Evolutionary conservation across 169 alveolate species (phyloP), one percentile per base, ranked within the genome.

Genomic region (Plasmodium sp.): DNA sequence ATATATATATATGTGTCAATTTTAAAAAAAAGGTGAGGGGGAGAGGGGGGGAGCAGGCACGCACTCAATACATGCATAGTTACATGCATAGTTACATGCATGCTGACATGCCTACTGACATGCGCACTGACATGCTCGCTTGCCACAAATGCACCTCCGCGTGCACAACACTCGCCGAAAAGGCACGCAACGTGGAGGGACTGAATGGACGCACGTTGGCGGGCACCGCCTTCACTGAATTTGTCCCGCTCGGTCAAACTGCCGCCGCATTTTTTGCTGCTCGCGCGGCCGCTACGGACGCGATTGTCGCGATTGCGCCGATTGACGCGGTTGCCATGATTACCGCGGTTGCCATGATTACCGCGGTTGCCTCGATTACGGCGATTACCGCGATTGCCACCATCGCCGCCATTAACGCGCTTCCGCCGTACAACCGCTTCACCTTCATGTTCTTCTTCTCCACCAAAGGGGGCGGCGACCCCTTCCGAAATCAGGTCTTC

Each of bases 31-130:
- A 83, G 22, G 41, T 31, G 36, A 62, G 7, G 72, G 10, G 41
- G 22, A 82, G 18, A 58, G 9, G 72, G 71, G 72, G 16, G 18
- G 2, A 2, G 67, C 33, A 81, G 41, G 36, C 41, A 43, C 27
- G 73, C 62, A 82, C 34, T 56, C 43, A 9, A 82, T 54, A 82
- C 58, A 82, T 56, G 73, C 39, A 83, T 10, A 34, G 43, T 12
- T 83, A 83, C 73, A 84, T 84, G 73, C 72, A 83, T 51, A 56
- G n/a, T n/a, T 58, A 14, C 72, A 83, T 43, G 62, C 48, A 71
- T 84, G 34, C 31, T 43, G 1, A 43, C 16, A 43, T 51, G 62
- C 22, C 9, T 51, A 51, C 62, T 10, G 41, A 67, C 39, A 67
- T 10, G 39, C 77, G 6, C n/a, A 31, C 33, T 67, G 18, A 62